Percentiles rank a stretch among this genome's conserved stretches.
Conservation (phyloP, 495 filamentous ascomycete genomes). For the Penicillium fimorum region DNA sequence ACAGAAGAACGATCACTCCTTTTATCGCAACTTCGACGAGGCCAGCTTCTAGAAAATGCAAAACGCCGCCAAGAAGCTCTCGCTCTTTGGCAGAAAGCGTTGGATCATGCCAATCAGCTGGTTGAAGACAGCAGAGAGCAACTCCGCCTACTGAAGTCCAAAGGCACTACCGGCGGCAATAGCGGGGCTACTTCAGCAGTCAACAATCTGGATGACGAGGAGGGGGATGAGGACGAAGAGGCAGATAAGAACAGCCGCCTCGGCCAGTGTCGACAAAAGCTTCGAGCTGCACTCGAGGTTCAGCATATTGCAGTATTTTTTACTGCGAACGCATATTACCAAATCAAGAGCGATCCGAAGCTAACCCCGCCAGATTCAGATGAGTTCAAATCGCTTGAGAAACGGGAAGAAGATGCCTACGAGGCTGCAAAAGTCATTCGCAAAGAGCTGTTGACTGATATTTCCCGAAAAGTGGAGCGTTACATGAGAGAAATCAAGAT, state of each 20-base stretch:
- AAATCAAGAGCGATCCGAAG: constrained; percentile 70
- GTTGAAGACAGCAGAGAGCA: constrained; percentile 65
- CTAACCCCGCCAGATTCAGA: constrained; percentile 61
- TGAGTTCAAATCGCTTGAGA: constrained; percentile 63
- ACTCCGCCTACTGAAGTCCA: constrained; percentile 41
- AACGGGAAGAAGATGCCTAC: constrained; percentile 68
- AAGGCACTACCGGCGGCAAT: constrained; percentile 2
- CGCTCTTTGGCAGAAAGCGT: constrained; percentile 61
- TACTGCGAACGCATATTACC: constrained; percentile 75
- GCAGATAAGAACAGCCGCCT: constrained; percentile 48
- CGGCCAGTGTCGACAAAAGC: constrained; percentile 59
- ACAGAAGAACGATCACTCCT: constrained; percentile 66
- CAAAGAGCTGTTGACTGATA: constrained; percentile 64
- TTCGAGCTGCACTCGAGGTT: constrained; percentile 72
- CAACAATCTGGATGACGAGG: constrained; percentile 38
- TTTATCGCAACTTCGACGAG: constrained; percentile 58
- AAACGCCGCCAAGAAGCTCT: constrained; percentile 58
- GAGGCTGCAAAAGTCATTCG: constrained; percentile 73
- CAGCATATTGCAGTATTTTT: constrained; percentile 84
- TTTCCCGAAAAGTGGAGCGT: constrained; percentile 50
- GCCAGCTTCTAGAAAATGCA: constrained; percentile 72
- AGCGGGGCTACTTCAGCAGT: constrained; percentile 16
- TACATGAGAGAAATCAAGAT: constrained; percentile 44
- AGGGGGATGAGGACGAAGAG: constrained; percentile 37
- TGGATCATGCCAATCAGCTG: constrained; percentile 51